Evolutionary conservation across 1,284 basidiomycete genomes (phyloP).

Genomic region (Serendipita sp.): DNA sequence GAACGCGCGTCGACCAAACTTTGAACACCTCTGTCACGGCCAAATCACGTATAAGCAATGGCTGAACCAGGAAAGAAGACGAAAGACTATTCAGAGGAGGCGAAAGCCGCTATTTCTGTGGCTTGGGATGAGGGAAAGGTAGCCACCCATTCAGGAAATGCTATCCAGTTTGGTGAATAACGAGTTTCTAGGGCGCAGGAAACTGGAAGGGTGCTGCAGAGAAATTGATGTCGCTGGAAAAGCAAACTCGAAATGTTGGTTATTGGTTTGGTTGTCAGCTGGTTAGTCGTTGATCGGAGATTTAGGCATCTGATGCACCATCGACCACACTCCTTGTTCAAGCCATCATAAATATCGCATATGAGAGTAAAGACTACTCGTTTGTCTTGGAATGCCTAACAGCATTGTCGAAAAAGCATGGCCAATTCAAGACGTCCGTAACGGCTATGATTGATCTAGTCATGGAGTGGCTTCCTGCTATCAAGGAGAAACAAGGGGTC

Average conservation of each 20-base stretch:
- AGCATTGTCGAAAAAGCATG: conserved; percentile 87
- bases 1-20: conserved; percentile 4
- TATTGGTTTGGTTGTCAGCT: not conserved
- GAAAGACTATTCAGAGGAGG: conserved; percentile 3
- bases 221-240: conserved; percentile 80
- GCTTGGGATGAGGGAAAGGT: conserved; percentile 5
- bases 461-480: conserved; percentile 65
- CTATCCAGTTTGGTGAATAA: not conserved
- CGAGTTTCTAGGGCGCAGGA: conserved; percentile 27
- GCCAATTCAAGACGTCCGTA: conserved; percentile 84
- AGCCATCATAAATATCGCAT: conserved; percentile 55
- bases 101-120: conserved; percentile 1
- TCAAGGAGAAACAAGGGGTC: conserved; percentile 51
- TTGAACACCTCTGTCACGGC: not conserved
- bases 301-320: conserved; percentile 77
- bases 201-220: conserved; percentile 79
- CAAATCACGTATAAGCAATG: not conserved
- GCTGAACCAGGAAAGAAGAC: conserved; percentile 2
- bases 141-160: not conserved
- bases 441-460: conserved; percentile 82
- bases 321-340: conserved; percentile 83
- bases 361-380: conserved; percentile 54
- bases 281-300: conserved; percentile 11
- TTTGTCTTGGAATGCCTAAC: conserved; percentile 63
- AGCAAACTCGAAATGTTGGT: conserved; percentile 88